These are phyloP conservation scores for Psilocybe mexicana DNA, from an alignment of 1,284 basidiomycete species.

Conservation along the genomic window DNA sequence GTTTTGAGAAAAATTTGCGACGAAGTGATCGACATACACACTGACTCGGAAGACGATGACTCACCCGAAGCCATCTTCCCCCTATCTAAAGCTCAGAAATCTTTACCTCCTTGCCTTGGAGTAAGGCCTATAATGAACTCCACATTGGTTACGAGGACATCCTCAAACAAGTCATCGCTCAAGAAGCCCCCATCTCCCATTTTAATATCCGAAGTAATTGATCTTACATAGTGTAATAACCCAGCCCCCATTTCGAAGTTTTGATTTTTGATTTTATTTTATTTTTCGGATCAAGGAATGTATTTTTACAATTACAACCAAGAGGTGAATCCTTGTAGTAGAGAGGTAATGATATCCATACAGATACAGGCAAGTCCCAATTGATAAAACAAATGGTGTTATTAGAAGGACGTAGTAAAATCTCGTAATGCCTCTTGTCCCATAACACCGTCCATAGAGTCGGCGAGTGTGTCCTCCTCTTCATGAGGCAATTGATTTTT, in stretches of 20 bases:
- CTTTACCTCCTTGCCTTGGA: not conserved
- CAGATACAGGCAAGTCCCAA: conserved; percentile 8
- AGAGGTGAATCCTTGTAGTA: not conserved
- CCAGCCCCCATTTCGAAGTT: not conserved
- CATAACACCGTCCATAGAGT: conserved; percentile 39
- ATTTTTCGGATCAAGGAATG: not conserved
- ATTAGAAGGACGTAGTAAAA: conserved; percentile 45
- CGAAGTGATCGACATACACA: conserved; percentile 31
- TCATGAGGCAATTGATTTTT: conserved; percentile 36
- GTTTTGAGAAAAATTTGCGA: conserved; percentile 3
- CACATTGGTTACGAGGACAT: not conserved
- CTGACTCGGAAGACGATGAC: conserved; percentile 27
- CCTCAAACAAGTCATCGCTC: not conserved
- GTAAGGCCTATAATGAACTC: not conserved
- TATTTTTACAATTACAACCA: conserved; percentile 7
- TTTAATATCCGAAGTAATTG: conserved; percentile 24
- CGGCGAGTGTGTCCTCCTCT: conserved; percentile 24
- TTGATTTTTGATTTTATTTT: not conserved
- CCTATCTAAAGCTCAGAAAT: not conserved
- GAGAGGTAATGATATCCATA: conserved; percentile 10
- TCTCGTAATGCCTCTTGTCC: conserved; percentile 50
- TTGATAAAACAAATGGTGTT: not conserved
- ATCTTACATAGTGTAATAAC: conserved; percentile 22
- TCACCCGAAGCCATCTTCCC: not conserved
- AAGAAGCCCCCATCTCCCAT: not conserved